Conservation (phyloP, 805 yeast genomes). For the Ogataea nitratoaversa region DNA sequence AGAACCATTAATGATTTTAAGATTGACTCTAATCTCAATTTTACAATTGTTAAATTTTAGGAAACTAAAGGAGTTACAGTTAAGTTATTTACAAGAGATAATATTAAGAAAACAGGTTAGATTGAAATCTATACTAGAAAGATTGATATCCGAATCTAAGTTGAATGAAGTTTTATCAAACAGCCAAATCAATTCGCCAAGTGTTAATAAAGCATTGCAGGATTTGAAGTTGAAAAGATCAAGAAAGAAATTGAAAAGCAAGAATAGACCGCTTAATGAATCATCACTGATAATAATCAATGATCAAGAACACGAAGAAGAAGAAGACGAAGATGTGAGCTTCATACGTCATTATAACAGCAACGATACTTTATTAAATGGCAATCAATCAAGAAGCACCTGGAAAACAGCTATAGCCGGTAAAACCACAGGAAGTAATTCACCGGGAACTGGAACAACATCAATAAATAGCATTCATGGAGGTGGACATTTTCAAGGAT, state of each 20-base stretch:
- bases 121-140: constrained; percentile 23
- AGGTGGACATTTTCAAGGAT: too few species aligned
- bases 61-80: constrained; percentile 49
- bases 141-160: constrained; percentile 20
- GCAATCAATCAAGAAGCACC: constrained; percentile 8
- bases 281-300: constrained; percentile 15
- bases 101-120: constrained; percentile 35
- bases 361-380: constrained; percentile 4
- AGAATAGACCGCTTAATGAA: constrained; percentile 4
- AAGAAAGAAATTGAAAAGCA: constrained; percentile 1
- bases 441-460: constrained; percentile 8
- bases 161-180: constrained; percentile 23
- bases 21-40: constrained; percentile 40
- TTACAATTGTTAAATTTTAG: constrained; percentile 44
- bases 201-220: constrained; percentile 27
- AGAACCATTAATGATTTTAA: constrained; percentile 47
- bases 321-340: constrained; percentile 10
- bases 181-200: constrained; percentile 28
- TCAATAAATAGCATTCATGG: constrained; percentile 19
- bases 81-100: constrained; percentile 37
- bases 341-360: constrained; percentile 5
- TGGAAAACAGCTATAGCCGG: constrained; percentile 23
- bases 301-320: constrained; percentile 7
- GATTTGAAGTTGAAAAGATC: constrained; percentile 19
- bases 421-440: too few species aligned